Evolutionary conservation across 2,329 filamentous ascomycete species (phyloP).

Genomic region (Nigrograna mackinnonii): DNA sequence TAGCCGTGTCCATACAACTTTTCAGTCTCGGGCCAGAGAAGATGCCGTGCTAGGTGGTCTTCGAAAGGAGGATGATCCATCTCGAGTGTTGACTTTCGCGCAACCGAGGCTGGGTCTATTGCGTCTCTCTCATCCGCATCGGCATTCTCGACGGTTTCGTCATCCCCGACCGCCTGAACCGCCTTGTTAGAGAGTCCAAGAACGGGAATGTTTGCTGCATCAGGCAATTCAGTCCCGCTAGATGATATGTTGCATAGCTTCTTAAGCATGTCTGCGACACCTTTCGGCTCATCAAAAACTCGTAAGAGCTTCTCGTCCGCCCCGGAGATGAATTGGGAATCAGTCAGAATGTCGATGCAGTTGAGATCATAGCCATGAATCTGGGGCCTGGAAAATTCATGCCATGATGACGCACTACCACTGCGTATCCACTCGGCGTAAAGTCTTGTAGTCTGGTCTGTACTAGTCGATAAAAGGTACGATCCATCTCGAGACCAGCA

Average conservation of each 20-base stretch:
- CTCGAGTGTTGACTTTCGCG: conserved; percentile 65
- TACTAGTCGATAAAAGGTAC: conserved; percentile 86
- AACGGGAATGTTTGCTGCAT: conserved; percentile 92
- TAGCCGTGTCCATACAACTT: conserved; percentile 98
- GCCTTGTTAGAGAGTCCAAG: conserved; percentile 96
- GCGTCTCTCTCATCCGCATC: conserved; percentile 58
- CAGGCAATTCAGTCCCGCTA: conserved; percentile 59
- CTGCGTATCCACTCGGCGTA: conserved; percentile 75
- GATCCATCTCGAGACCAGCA: conserved; percentile 81
- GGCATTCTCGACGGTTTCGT: conserved; percentile 34
- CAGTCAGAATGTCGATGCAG: conserved; percentile 78
- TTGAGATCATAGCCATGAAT: conserved; percentile 99
- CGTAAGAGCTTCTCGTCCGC: conserved; percentile 98
- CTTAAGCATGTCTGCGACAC: conserved; percentile 74
- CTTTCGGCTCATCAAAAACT: conserved; percentile 88
- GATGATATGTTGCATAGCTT: conserved; percentile 65
- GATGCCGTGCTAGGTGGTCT: conserved; percentile 85
- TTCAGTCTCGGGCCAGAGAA: conserved; percentile 93
- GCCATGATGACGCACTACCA: conserved; percentile 70
- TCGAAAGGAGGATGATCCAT: conserved; percentile 80
- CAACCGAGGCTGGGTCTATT: conserved; percentile 58
- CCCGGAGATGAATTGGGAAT: conserved; percentile 83
- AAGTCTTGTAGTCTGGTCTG: conserved; percentile 90
- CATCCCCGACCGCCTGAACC: conserved; percentile 57
- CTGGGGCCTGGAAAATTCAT: conserved; percentile 92